Evolutionary conservation across 495 filamentous ascomycete genomes (phyloP), one percentile per base, ranked within the genome.

Genomic region (Achaetomiella virescens): DNA sequence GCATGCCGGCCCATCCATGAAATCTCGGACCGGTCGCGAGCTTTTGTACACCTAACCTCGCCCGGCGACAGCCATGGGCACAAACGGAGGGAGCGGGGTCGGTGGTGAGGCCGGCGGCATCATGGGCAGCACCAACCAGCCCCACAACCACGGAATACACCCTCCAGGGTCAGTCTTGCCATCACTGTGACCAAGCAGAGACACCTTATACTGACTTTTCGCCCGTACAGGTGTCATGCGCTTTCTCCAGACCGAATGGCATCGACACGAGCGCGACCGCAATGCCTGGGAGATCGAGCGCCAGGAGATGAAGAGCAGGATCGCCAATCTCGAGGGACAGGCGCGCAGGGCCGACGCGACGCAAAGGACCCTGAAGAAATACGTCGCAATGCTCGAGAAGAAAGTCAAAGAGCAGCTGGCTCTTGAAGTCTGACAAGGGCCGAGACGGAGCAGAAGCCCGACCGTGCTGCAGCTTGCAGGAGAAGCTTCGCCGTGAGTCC

Each of bases 271-370:
- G 70, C 88, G 93, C 73, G 95, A 96, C 64, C 86, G 95, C 63
- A 99, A 99, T 71, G 87, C 89, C 20, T 99, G 93, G 93, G 93
- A 97, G 66, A 98, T 98, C 67, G 93, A 98, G 73, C 84, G 89
- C 66, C 93, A 95, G 57, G 93, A 97, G 77, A 98, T 98, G 93
- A 97, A 96, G 73, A 90, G 88, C 59, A 85, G 92, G 69, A 97
- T 98, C 72, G 93, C 91, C n/a, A 85, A 87, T 65, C 78, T 97
- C 58, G 93, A 98, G 67, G 93, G 93, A 52, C 89, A 95, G 48
- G 79, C 86, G 20, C 79, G 91, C 46, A 89, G 89, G 48, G 84
- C 86, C 46, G 95, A 95, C 71, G 84, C 87, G 54, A 75, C 91
- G 55, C 89, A 95, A 52, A 91, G 92, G 70, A 87, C 87, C 14